These are phyloP conservation scores for Kalmanozyma brasiliensis DNA, from an alignment of 1,284 basidiomycete genomes.

Conservation along the genomic window DNA sequence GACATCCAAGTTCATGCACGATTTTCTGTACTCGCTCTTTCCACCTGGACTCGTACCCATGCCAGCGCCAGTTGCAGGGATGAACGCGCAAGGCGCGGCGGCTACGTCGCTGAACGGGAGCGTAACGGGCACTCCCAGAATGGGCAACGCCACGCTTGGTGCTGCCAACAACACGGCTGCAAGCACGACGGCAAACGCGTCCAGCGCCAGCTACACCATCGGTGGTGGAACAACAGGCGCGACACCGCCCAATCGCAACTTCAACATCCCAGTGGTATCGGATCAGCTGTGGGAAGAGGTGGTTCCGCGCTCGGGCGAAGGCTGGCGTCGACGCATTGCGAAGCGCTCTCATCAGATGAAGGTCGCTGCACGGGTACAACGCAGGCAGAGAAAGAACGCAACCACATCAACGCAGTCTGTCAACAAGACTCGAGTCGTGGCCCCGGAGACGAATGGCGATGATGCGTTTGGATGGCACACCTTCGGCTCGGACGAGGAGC, in stretches of 20 bases:
- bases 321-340: conserved; percentile 26
- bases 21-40: conserved; percentile 38
- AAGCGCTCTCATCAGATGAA: conserved; percentile 22
- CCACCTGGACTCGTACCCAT: conserved; percentile 29
- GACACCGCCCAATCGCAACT: conserved; percentile 24
- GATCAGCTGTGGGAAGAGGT: conserved; percentile 53
- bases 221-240: conserved; percentile 11
- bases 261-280: conserved; percentile 41
- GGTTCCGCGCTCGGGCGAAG: conserved; percentile 38
- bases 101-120: conserved; percentile 8
- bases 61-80: conserved; percentile 5
- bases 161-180: not conserved
- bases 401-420: no score
- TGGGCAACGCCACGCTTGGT: conserved; percentile 4
- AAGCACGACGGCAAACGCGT: not conserved
- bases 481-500: conserved; percentile 30
- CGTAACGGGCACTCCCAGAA: conserved; percentile 14
- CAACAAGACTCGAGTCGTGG: no score
- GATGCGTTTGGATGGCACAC: conserved; percentile 34
- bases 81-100: not conserved
- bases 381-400: conserved; percentile 14
- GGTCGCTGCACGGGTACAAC: conserved; percentile 8
- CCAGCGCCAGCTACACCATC: conserved; percentile 27
- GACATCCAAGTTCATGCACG: conserved; percentile 36
- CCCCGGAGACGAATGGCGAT: no score